Evolutionary conservation across 2,329 filamentous ascomycete genomes (phyloP).

Genomic region (Diaporthe australafricana): DNA sequence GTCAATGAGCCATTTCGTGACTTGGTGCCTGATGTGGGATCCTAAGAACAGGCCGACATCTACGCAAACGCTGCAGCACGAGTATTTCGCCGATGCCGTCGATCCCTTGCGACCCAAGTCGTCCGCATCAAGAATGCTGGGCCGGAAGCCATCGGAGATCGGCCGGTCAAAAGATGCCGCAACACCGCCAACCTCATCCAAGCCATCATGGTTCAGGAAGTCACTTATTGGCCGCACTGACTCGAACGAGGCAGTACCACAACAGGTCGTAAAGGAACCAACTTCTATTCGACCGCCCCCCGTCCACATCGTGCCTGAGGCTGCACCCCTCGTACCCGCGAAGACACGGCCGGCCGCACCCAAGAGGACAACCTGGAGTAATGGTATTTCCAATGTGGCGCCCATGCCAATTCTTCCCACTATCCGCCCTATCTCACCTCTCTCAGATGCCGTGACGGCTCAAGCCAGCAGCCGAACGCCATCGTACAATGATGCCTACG

Average conservation of each 20-base stretch:
- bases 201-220: slow-evolving; percentile 97
- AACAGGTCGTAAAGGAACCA: slow-evolving; percentile 60
- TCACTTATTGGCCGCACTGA: slow-evolving; percentile 88
- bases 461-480: slow-evolving; percentile 79
- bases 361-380: slow-evolving; percentile 95
- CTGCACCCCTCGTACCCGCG: slow-evolving; percentile 39
- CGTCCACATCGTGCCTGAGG: slow-evolving; percentile 59
- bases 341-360: slow-evolving; percentile 66
- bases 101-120: slow-evolving; percentile 95
- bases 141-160: slow-evolving; percentile 90
- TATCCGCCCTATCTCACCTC: slow-evolving; percentile 92
- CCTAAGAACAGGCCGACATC: slow-evolving; percentile 92
- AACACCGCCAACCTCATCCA: slow-evolving; percentile 73
- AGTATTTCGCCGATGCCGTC: slow-evolving; percentile 92
- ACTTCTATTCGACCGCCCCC: slow-evolving; percentile 56
- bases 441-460: slow-evolving; percentile 93
- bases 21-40: slow-evolving; percentile 99
- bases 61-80: slow-evolving; percentile 91
- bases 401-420: slow-evolving; percentile 97
- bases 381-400: slow-evolving; percentile 81
- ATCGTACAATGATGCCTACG: slow-evolving; percentile 63
- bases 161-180: slow-evolving; percentile 73
- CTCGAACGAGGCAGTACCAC: slow-evolving; percentile 69
- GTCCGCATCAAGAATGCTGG: slow-evolving; percentile 83
- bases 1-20: slow-evolving; percentile 91